Base-by-base conservation (phyloP, 2,329 filamentous ascomycete species). In the Lecanicillium sp. region DNA sequence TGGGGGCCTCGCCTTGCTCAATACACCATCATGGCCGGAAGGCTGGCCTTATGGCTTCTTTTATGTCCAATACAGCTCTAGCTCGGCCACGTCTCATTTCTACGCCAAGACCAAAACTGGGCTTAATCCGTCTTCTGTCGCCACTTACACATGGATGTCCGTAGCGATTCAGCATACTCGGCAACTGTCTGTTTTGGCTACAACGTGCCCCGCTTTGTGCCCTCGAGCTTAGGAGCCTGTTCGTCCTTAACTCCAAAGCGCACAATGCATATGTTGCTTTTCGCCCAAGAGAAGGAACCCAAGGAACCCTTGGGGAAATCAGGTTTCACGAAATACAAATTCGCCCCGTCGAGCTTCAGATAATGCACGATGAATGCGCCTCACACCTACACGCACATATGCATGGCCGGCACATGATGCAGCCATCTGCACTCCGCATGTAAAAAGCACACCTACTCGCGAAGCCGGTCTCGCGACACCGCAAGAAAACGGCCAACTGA, bases 381-480 rank as follows among this genome's bases (percentile, higher is more conserved):
- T 33, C 37, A 21, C 17, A 37, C 21, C 21, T 20, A 7, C 9
- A 24, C 21, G 41, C 21, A 17, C 29, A 27, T 20, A 44, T 45
- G 43, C 43, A 37, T 45, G 33, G 17, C 8, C 17, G 24, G 33
- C 43, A 44, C 32, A 44, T 21, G 32, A 44, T 44, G 42, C 32
- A 45, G 33, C 17, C 33, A n/a, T 37, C 42, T 45, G 43, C 33
- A 38, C 43, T 45, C 43, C 43, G 33, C 43, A 45, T 17, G 19
- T 30, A 15, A 20, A 23, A 36, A 15, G 33, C 33, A 12, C n/a
- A 37, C 17, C n/a, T 14, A 30, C 43, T 21, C 32, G 33, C 33
- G 43, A 24, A 37, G 43, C 19, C 23, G 29, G 35, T 9, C 14
- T n/a, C 42, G 27, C 21, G 24, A 30, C 42, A 11, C 24, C 17